phyloP scores from a whole-genome alignment of 2,329 filamentous ascomycete genomes.

The Colletotrichum eleusines region DNA sequence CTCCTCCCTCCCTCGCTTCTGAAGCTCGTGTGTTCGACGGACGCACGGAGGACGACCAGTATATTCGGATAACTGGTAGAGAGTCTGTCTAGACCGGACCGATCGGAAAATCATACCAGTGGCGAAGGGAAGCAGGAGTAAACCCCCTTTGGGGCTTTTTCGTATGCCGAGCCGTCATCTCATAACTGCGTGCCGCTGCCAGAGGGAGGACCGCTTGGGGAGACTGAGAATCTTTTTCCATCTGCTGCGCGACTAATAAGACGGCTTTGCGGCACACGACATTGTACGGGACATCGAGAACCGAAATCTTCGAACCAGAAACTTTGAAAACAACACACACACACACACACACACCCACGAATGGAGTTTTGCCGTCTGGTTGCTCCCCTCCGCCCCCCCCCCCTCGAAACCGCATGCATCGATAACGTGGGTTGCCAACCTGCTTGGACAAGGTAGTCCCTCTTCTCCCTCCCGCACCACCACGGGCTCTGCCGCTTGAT shows the following conservation, averaged over 20 bases:
- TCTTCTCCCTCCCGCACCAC: constrained; percentile 2
- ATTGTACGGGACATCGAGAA: constrained; percentile 18
- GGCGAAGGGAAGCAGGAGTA: constrained; percentile 36
- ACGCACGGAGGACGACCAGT: constrained; percentile 36
- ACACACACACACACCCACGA: not conserved
- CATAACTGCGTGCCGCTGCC: constrained; percentile 25
- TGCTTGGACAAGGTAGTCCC: constrained; percentile 41
- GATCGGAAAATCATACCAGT: constrained; percentile 30
- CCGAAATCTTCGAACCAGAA: constrained; percentile 5
- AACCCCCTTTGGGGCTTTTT: constrained; percentile 8
- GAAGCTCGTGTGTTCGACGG: constrained; percentile 36
- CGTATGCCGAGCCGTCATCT: constrained; percentile 30
- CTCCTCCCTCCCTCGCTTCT: constrained; percentile 7
- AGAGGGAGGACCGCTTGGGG: constrained; percentile 16
- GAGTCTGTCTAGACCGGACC: constrained; percentile 26
- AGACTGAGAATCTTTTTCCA: constrained; percentile 11
- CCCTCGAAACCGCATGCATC: constrained; percentile 35
- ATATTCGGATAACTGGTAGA: constrained; percentile 17
- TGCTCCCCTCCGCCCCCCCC: constrained; percentile 14
- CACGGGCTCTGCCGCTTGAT: constrained; percentile 24
- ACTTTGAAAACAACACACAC: constrained; percentile 1
- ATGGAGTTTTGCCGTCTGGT: constrained; percentile 33
- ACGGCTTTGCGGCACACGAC: constrained; percentile 8
- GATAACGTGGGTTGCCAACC: constrained; percentile 34
- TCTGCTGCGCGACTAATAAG: constrained; percentile 34